Evolutionary conservation across 1,284 basidiomycete genomes (phyloP).

Genomic region (Xerocomus nothofagi): DNA sequence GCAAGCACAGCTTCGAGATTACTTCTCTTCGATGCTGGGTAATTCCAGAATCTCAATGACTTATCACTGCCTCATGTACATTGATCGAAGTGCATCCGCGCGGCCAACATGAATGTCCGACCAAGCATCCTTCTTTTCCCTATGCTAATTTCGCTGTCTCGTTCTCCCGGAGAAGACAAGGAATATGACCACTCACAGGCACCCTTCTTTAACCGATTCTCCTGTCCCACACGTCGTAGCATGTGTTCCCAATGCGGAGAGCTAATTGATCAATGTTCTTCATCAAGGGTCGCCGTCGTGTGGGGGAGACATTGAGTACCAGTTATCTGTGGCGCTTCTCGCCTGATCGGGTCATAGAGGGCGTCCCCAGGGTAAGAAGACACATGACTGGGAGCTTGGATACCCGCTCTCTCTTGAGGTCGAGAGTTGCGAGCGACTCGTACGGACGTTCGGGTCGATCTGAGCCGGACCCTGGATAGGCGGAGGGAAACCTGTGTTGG

Average conservation of each 20-base stretch:
- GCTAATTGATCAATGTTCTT: slow-evolving; percentile 4
- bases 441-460: neutral
- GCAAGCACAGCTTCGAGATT: slow-evolving; percentile 7
- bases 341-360: neutral
- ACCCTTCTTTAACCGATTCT: slow-evolving; percentile 21
- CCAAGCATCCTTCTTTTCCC: slow-evolving; percentile 7
- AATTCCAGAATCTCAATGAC: slow-evolving; percentile 7
- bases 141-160: neutral
- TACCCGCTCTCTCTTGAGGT: neutral
- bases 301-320: slow-evolving; percentile 4
- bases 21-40: slow-evolving; percentile 7
- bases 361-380: neutral
- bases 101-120: neutral
- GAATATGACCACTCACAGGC: slow-evolving; percentile 21
- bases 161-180: slow-evolving; percentile 10
- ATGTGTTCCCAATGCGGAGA: slow-evolving; percentile 13
- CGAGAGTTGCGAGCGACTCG: neutral
- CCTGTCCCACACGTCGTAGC: slow-evolving; percentile 13
- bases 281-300: slow-evolving; percentile 8
- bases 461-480: neutral
- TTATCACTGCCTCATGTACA: slow-evolving; percentile 19
- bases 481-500: neutral
- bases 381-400: neutral
- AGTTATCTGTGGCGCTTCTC: neutral
- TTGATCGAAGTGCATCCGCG: slow-evolving; percentile 11